A percentile compares a stretch with the other conserved stretches of the same genome.
phyloP scores from a whole-genome alignment of 2,329 filamentous ascomycete genomes.

The Pleurostoma richardsiae region DNA sequence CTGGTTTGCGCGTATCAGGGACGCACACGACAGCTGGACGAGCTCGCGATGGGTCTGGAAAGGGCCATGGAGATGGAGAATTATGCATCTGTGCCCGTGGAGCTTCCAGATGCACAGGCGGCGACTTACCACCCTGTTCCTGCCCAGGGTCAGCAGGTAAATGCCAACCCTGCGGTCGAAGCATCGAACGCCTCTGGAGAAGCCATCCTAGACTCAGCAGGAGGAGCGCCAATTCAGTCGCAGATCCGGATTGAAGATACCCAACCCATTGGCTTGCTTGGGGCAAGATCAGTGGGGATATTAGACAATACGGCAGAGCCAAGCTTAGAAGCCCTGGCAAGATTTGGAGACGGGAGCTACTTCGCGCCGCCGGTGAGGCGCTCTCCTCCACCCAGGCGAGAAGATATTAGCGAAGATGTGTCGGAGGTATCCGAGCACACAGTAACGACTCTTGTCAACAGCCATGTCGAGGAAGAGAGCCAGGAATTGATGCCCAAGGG shows the following conservation, averaged over 20 bases:
- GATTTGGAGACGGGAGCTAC: neutral
- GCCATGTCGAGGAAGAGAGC: neutral
- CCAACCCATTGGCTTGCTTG: neutral
- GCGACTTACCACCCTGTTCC: neutral
- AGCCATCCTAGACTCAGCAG: neutral
- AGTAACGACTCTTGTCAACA: neutral
- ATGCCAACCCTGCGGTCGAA: neutral
- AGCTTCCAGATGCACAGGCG: neutral
- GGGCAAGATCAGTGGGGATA: neutral
- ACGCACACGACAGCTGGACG: neutral
- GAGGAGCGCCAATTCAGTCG: neutral
- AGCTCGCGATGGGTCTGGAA: neutral
- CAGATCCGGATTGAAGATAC: neutral
- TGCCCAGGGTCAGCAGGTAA: neutral
- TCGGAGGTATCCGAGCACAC: neutral
- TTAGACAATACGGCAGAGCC: neutral
- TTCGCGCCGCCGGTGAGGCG: neutral
- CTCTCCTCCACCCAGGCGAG: neutral
- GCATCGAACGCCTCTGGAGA: neutral
- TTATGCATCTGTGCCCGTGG: slow-evolving; percentile 1
- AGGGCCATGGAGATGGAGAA: slow-evolving; percentile 6
- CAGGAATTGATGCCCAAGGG: neutral
- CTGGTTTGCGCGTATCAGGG: slow-evolving; percentile 2
- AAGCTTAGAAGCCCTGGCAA: neutral
- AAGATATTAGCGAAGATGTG: neutral